Evolutionary conservation across 768 basidiomycete genomes (phyloP), one percentile per base, ranked within the genome.

Genomic region (Trichaptum fuscoviolaceum): DNA sequence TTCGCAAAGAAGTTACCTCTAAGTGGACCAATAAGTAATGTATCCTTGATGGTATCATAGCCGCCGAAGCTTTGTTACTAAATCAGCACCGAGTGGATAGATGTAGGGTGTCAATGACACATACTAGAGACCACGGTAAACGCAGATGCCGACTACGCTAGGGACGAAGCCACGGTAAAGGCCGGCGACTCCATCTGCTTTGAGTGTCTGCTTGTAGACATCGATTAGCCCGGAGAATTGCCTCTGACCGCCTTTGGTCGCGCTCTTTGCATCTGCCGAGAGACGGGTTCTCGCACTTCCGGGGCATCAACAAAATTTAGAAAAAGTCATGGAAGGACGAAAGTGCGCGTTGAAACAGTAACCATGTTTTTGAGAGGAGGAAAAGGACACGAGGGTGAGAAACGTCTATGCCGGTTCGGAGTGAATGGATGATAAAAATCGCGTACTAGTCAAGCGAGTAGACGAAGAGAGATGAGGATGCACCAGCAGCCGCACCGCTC

Each of bases 361-460:
- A 36, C n/a, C n/a, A n/a, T n/a, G 30, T 30, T 30, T 30, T 30
- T 4, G 17, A 24, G 20, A 35, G 24, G 34, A 57, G 7, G 57
- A 10, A 26, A 35, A 34, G 57, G 52, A 1, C 20, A 24, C 24
- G 26, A 20, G 7, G n/a, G 35, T 24, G 23, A 26, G 42, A 17
- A 23, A 63, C 17, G 60, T 23, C 27, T 26, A 35, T 12, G 34
- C 8, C 26, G 58, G 2, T 6, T 18, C n/a, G 30, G 26, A 52
- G 26, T 63, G 63, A 63, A 64, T 65, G 59, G 63, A 59, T 7
- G 26, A 24, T 30, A 24, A 5, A 35, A 35, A 23, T 64, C 57
- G 35, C 76, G 26, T 64, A 80, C 77, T 81, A 82, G 66, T 82
- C 81, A 59, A 82, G 76, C 6, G 81, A 82, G 71, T 82, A 82